Percentiles rank a stretch among this genome's conserved stretches.
Conservation (phyloP, 2,329 filamentous ascomycete genomes). For the Epichloe gansuensis region DNA sequence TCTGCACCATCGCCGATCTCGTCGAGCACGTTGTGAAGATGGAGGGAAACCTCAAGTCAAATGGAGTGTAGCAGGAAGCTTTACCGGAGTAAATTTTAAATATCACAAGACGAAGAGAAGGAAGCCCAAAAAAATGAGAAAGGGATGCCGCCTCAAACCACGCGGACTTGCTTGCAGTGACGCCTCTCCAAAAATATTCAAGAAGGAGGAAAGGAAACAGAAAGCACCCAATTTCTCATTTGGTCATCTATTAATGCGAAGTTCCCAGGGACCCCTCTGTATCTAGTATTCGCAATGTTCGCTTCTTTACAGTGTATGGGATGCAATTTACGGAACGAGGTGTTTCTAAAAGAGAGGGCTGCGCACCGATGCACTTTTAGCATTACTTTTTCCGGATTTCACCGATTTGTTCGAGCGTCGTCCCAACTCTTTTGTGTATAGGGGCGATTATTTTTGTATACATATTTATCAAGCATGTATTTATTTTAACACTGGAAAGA, state of each 20-base stretch:
- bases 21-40: slow-evolving; percentile 66
- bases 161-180: too few relatives aligned
- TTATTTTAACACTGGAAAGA: too few relatives aligned
- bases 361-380: too few relatives aligned
- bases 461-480: too few relatives aligned
- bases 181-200: not conserved
- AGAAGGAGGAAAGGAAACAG: not conserved
- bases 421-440: too few relatives aligned
- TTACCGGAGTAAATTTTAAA: not conserved
- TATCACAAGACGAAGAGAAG: not conserved
- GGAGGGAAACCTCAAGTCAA: slow-evolving; percentile 43
- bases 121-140: not conserved
- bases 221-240: too few relatives aligned
- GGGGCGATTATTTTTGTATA: too few relatives aligned
- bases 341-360: not conserved
- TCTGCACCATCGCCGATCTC: slow-evolving; percentile 90
- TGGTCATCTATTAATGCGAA: too few relatives aligned
- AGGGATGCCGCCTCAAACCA: not conserved
- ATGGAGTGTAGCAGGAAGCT: slow-evolving; percentile 16
- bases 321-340: not conserved
- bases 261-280: not conserved
- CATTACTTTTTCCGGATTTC: not conserved
- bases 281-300: not conserved
- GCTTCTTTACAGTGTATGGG: not conserved
- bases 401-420: not conserved